Evolutionary conservation across 2,329 filamentous ascomycete genomes (phyloP), one percentile per base, ranked within the genome.

Genomic region (Aureobasidium sp.): DNA sequence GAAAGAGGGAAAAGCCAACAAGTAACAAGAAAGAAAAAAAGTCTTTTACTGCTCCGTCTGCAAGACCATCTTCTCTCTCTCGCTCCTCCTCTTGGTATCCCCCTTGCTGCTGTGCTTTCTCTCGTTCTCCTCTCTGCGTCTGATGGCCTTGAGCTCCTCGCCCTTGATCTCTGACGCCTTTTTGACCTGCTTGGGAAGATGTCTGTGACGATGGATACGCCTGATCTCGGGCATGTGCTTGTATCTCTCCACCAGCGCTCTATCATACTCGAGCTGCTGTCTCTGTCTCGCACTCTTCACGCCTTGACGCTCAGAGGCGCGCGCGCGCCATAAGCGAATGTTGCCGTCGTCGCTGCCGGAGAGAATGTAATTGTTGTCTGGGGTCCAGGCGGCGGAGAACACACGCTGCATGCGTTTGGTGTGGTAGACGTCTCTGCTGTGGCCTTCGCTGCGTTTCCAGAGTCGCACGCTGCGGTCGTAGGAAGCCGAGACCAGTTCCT

Each of bases 371-470:
- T 90, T 90, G 67, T 88, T 87, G 74, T 99, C 94, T 6, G 91
- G 89, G 0, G 91, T 94, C 82, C 89, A 97, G 65, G 84, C 85
- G 52, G 86, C 86, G 11, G 88, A 87, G 78, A 95, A 95, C 62
- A 97, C 91, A 68, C 93, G 85, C 79, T 97, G 93, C 93, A 97
- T 97, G 66, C 94, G 87, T 77, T 97, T 96, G 20, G 94, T 97
- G 79, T 97, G 92, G 77, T 97, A 99, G 53, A 97, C 86, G 71
- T 99, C 94, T 68, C 92, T 84, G 15, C 89, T 92, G 75, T 94
- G 90, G 27, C 93, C 93, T 65, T 87, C 80, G 66, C 87, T 84
- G 62, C 89, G 84, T 72, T 85, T 85, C 89, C 91, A 97, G 55
- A 97, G 79, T 56, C 94, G 86, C 58, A 99, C 81, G 5, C 91